Evolutionary conservation across 768 basidiomycete genomes (phyloP), one percentile per base, ranked within the genome.

Genomic region (Rhodotorula kratochvilovae): DNA sequence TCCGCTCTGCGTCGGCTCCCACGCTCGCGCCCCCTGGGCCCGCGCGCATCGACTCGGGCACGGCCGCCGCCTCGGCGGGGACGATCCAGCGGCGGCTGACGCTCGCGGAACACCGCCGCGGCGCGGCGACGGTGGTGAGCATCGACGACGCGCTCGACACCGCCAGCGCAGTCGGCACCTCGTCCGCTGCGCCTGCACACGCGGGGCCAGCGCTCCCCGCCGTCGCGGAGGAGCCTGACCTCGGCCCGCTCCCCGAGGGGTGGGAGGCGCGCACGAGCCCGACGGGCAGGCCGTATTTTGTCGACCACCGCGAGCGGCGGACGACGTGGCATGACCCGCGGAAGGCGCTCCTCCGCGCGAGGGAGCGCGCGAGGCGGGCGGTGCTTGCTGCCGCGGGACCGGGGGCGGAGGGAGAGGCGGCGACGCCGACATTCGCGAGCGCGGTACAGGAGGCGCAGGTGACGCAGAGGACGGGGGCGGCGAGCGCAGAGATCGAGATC

Each of bases 281-380:
- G 0, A 93, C 97, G 82, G 96, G 96, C 25, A 86, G 95, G 55
- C 90, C 93, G 2, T 99, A 99, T 82, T 99, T 95, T 80, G 96
- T 99, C 58, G 95, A 99, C 80, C 96, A 99, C 82, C 94, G 94
- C 77, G 96, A 92, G 15, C 87, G 95, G 60, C 96, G 92, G 29
- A 98, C 96, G 39, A 98, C 95, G n/a, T 99, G 96, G 96, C 92
- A 97, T 23, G 96, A 99, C 79, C 96, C 96, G 51, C 88, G 96
- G 64, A 87, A 93, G 62, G 93, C 90, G n/a, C 91, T 92, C 31
- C 87, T 86, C 19, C 36, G 56, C 15, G 46, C 60, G 61, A n/a
- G 45, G 51, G 36, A 33, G 55, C 43, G 54, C 25, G 53, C 48
- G 19, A 5, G 31, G 53, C 31, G n/a, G 12, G 46, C 51, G 3